phyloP scores from a whole-genome alignment of 2,329 filamentous ascomycete species.

The Phaeosphaeriaceae sp. region DNA sequence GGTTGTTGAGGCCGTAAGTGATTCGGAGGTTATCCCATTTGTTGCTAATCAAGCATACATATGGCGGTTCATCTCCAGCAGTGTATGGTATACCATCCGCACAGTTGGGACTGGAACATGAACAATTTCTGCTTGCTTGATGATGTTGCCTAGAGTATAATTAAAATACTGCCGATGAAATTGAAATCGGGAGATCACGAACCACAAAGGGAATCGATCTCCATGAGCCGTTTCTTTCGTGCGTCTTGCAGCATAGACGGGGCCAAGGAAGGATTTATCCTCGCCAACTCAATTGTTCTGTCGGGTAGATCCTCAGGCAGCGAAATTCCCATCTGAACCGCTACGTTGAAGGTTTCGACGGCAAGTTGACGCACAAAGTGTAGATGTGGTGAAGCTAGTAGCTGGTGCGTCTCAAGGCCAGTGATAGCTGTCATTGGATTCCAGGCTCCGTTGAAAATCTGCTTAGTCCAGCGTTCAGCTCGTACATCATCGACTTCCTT shows the following conservation, averaged over 20 bases:
- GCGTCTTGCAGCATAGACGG: slow-evolving; percentile 11
- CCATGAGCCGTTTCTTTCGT: not conserved
- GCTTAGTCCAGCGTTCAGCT: slow-evolving; percentile 10
- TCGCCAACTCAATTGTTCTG: slow-evolving; percentile 7
- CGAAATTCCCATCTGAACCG: not conserved
- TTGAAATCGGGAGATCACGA: not conserved
- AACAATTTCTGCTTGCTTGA: slow-evolving; percentile 4
- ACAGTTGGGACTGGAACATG: slow-evolving; percentile 7
- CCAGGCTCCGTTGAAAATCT: slow-evolving; percentile 13
- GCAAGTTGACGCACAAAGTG: not conserved
- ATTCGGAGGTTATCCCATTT: too few relatives aligned
- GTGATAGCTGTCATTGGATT: slow-evolving; percentile 12
- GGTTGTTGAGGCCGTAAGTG: too few relatives aligned
- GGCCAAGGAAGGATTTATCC: slow-evolving; percentile 5
- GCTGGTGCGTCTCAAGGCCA: slow-evolving; percentile 8
- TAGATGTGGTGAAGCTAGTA: slow-evolving; percentile 3
- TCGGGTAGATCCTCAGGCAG: slow-evolving; percentile 4
- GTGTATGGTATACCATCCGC: slow-evolving; percentile 4
- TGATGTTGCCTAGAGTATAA: not conserved
- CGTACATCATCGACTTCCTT: slow-evolving; percentile 8
- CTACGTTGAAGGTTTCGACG: not conserved
- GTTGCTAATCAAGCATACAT: too few relatives aligned
- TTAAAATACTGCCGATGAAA: not conserved
- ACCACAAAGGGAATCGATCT: not conserved
- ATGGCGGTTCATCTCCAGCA: slow-evolving; percentile 13